Evolutionary conservation across 176 grass and related monocot genomes (phyloP).

Genomic region (Alloteropsis semialata): DNA sequence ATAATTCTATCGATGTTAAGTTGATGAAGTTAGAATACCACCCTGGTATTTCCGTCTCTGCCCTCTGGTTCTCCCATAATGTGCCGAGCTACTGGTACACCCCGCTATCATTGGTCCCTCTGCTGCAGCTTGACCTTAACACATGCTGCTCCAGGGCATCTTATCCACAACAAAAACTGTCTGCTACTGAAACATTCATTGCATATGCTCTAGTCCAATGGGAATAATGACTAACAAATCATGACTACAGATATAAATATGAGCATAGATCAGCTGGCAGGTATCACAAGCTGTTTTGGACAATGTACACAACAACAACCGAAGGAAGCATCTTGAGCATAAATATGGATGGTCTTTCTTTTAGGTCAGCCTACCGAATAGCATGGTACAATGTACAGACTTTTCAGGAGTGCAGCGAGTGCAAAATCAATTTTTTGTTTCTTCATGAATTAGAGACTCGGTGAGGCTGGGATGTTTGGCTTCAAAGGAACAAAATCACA

Average conservation of each 20-base stretch:
- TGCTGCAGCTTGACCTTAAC: background rate
- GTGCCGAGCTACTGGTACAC: background rate
- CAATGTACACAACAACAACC: background rate
- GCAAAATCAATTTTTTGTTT: background rate
- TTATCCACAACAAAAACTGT: background rate
- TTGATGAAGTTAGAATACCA: background rate
- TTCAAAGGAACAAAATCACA: background rate
- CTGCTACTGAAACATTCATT: background rate
- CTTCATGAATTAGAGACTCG: background rate
- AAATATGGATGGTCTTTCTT: no score
- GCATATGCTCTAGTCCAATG: background rate
- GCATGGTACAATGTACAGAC: background rate
- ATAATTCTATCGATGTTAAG: background rate
- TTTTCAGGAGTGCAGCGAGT: background rate
- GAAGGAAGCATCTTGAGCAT: background rate
- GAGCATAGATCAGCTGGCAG: background rate
- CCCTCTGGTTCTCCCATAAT: background rate
- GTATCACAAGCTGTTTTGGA: background rate
- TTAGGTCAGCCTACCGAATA: background rate
- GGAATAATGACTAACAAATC: conserved; percentile 1
- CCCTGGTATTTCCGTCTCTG: background rate
- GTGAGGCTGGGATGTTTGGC: conserved; percentile 1
- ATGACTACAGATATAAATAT: background rate
- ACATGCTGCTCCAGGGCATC: background rate
- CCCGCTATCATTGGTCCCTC: background rate